phyloP scores from a whole-genome alignment of 164 flowering plant species.

The Sextonia rubra region DNA sequence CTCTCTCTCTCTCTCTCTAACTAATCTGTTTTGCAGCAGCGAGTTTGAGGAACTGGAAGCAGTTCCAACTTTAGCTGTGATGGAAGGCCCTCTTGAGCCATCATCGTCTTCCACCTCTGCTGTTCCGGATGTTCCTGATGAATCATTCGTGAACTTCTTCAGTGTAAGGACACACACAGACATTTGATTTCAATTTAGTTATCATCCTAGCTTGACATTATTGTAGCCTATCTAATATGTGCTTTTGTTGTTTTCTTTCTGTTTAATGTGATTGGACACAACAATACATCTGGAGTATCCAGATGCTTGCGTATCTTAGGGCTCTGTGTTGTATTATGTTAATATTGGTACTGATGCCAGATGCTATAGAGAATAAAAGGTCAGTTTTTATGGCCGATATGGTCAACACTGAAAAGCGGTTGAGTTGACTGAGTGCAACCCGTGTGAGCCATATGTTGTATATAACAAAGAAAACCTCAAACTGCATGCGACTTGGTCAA shows the following conservation, averaged over 20 bases:
- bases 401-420: too few species aligned
- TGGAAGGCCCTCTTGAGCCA: slow-evolving; percentile 93
- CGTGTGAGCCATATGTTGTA: too few species aligned
- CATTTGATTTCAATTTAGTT: neutral
- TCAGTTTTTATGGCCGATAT: neutral
- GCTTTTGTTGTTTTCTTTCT: neutral
- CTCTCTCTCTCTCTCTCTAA: neutral
- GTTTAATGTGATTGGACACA: neutral
- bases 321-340: too few species aligned
- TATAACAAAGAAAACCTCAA: too few species aligned
- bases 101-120: slow-evolving; percentile 45
- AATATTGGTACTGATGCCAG: neutral
- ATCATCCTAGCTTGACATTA: neutral
- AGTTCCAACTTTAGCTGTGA: slow-evolving; percentile 74
- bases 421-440: too few species aligned
- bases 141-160: slow-evolving; percentile 80
- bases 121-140: slow-evolving; percentile 56
- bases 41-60: slow-evolving; percentile 95
- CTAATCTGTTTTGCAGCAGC: slow-evolving; percentile 28
- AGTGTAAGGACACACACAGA: slow-evolving; percentile 46
- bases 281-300: neutral
- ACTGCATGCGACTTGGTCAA: too few species aligned
- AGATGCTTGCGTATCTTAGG: neutral
- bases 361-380: neutral
- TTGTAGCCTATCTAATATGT: neutral